phyloP scores from a whole-genome alignment of 2,329 filamentous ascomycete species.

The Penicillium sclerotigenum region DNA sequence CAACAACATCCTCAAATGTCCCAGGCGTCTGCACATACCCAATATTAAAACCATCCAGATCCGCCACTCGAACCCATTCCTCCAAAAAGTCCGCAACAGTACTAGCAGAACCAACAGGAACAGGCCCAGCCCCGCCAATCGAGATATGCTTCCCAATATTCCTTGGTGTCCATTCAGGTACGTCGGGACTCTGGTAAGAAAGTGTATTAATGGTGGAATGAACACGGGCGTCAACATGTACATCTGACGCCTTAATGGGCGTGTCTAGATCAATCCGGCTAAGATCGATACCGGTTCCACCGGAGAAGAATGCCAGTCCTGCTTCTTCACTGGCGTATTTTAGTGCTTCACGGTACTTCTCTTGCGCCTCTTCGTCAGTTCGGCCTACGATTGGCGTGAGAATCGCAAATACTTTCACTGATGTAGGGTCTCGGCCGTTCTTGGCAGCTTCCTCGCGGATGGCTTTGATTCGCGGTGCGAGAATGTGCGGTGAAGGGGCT shows the following conservation, averaged over 20 bases:
- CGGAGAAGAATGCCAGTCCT: background rate
- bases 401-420: background rate
- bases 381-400: background rate
- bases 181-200: constrained; percentile 4
- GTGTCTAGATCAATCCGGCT: background rate
- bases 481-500: constrained; percentile 15
- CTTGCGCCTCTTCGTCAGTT: background rate
- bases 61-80: constrained; percentile 22
- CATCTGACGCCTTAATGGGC: constrained; percentile 4
- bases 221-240: constrained; percentile 7
- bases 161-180: constrained; percentile 9
- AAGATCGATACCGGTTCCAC: background rate
- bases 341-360: background rate
- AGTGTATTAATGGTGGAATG: constrained; percentile 7
- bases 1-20: constrained; percentile 27
- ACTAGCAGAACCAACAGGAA: constrained; percentile 1
- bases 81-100: constrained; percentile 31
- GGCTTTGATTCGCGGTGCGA: background rate
- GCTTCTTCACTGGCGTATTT: background rate
- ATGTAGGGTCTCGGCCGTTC: background rate
- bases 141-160: constrained; percentile 14
- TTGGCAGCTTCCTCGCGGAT: background rate
- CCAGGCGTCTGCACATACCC: constrained; percentile 21
- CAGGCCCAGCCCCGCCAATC: constrained; percentile 17
- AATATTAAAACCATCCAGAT: constrained; percentile 29